Conservation (phyloP, 805 yeast genomes). For the Cyberlindnera bimundalis region DNA sequence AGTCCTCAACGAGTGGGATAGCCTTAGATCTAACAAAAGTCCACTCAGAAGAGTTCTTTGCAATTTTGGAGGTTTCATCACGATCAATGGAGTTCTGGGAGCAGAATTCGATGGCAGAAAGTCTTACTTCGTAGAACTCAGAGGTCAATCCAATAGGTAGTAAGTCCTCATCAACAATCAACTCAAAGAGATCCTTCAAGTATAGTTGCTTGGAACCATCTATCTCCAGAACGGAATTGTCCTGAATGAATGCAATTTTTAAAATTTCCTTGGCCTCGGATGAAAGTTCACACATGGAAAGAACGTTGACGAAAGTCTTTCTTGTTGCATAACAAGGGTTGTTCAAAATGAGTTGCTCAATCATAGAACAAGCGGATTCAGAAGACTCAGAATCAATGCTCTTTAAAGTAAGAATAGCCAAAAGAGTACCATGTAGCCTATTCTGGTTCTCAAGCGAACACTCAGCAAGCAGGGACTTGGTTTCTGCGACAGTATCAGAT, state of each 20-base stretch:
- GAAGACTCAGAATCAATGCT: slow-evolving; percentile 9
- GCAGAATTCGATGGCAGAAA: slow-evolving; percentile 37
- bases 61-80: slow-evolving; percentile 18
- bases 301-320: slow-evolving; percentile 32
- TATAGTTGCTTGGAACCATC: slow-evolving; percentile 53
- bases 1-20: slow-evolving; percentile 22
- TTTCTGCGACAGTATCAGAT: slow-evolving; percentile 31
- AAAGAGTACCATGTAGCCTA: slow-evolving; percentile 54
- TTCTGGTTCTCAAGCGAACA: slow-evolving; percentile 36
- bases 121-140: slow-evolving; percentile 42
- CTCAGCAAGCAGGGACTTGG: slow-evolving; percentile 25
- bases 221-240: slow-evolving; percentile 27
- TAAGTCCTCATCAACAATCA: slow-evolving; percentile 29
- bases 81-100: slow-evolving; percentile 6
- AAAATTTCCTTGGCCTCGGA: slow-evolving; percentile 23
- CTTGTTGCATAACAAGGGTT: slow-evolving; percentile 33
- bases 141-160: slow-evolving; percentile 37
- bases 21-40: slow-evolving; percentile 43
- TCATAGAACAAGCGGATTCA: slow-evolving; percentile 5
- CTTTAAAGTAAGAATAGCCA: slow-evolving; percentile 43
- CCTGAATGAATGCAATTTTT: slow-evolving; percentile 34
- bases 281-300: slow-evolving; percentile 4
- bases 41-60: slow-evolving; percentile 33
- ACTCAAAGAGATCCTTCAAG: slow-evolving; percentile 30
- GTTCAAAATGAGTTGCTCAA: slow-evolving; percentile 17